phyloP scores from a whole-genome alignment of 768 basidiomycete species.

The Hebeloma cylindrosporum region DNA sequence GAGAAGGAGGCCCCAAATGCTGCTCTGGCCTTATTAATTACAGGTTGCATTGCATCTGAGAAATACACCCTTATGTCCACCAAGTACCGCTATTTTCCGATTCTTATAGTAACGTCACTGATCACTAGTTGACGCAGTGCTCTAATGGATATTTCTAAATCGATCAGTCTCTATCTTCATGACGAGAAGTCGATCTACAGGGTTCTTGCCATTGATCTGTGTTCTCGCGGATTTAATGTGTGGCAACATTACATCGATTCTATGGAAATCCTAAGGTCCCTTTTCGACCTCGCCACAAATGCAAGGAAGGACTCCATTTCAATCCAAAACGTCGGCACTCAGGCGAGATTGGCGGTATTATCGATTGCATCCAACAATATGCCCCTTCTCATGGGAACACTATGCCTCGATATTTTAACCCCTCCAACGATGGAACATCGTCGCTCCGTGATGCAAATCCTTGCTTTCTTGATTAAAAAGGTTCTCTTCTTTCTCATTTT shows the following conservation, averaged over 20 bases:
- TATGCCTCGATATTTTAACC: slow-evolving; percentile 86
- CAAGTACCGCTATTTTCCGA: slow-evolving; percentile 43
- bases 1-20: slow-evolving; percentile 58
- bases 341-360: slow-evolving; percentile 81
- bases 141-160: slow-evolving; percentile 82
- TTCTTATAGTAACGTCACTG: neutral
- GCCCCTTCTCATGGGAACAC: slow-evolving; percentile 89
- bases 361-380: slow-evolving; percentile 84
- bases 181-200: slow-evolving; percentile 67
- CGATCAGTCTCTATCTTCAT: slow-evolving; percentile 74
- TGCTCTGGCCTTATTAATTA: slow-evolving; percentile 74
- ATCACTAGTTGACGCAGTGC: slow-evolving; percentile 43
- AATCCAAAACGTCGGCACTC: slow-evolving; percentile 66
- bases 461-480: slow-evolving; percentile 93
- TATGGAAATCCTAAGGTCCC: slow-evolving; percentile 79
- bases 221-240: slow-evolving; percentile 86
- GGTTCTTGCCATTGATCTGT: slow-evolving; percentile 82
- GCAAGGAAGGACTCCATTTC: slow-evolving; percentile 68
- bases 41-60: slow-evolving; percentile 80
- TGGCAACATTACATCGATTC: slow-evolving; percentile 96
- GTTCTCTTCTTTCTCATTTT: slow-evolving; percentile 32
- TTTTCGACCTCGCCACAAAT: slow-evolving; percentile 80
- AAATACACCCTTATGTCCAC: slow-evolving; percentile 75
- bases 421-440: slow-evolving; percentile 74
- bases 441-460: slow-evolving; percentile 87